Evolutionary conservation across 1,139 yeast species (phyloP).

Genomic region (Taphrina sp.): DNA sequence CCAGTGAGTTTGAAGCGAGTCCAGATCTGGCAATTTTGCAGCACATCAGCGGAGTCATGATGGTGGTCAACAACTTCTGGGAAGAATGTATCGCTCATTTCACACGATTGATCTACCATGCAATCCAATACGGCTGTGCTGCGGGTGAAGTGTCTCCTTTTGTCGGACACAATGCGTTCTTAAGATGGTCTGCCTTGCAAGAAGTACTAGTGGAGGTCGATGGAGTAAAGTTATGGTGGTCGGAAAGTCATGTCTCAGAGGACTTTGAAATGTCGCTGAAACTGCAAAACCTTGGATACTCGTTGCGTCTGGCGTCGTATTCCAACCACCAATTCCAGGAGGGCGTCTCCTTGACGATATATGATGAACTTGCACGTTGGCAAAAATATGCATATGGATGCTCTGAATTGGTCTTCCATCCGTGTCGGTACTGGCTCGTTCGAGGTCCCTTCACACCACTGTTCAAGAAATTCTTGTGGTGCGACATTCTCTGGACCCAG

Average conservation of each 20-base stretch:
- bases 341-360: slow-evolving; percentile 37
- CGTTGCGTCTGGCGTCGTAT: slow-evolving; percentile 33
- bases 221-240: slow-evolving; percentile 35
- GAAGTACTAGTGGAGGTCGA: slow-evolving; percentile 32
- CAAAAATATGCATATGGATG: slow-evolving; percentile 36
- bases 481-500: slow-evolving; percentile 27
- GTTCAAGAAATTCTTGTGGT: slow-evolving; percentile 29
- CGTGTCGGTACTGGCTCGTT: slow-evolving; percentile 29
- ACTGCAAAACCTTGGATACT: slow-evolving; percentile 35
- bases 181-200: slow-evolving; percentile 37
- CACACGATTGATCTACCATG: slow-evolving; percentile 34
- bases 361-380: slow-evolving; percentile 38
- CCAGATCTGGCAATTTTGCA: slow-evolving; percentile 35
- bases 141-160: slow-evolving; percentile 37
- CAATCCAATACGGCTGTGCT: slow-evolving; percentile 35
- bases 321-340: slow-evolving; percentile 34
- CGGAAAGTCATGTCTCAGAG: slow-evolving; percentile 36
- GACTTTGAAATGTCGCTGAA: slow-evolving; percentile 37
- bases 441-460: slow-evolving; percentile 32
- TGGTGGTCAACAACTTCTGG: slow-evolving; percentile 34
- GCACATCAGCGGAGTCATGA: slow-evolving; percentile 34
- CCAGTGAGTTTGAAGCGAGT: slow-evolving; percentile 32
- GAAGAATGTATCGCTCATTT: slow-evolving; percentile 34
- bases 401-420: slow-evolving; percentile 34
- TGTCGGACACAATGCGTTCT: slow-evolving; percentile 37